Base-by-base conservation (phyloP, 345 rosid genomes). In the Syzygium aqueum region DNA sequence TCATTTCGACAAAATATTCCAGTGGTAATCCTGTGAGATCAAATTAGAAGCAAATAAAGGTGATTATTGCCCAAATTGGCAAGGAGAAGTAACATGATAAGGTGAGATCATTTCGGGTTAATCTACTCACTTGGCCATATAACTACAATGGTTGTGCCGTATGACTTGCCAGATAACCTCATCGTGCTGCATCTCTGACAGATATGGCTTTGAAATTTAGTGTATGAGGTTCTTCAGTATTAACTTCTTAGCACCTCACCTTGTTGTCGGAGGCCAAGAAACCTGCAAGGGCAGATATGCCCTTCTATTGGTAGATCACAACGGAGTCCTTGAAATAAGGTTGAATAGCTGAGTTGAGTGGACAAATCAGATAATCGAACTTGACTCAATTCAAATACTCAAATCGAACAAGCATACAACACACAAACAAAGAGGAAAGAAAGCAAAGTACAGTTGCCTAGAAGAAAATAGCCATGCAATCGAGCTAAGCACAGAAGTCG, bases 61-160 rank as follows among this genome's bases (percentile, higher is more conserved):
- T 33, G 57, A 54, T 40, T n/a, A 8, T n/a, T 40, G 19, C 21
- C 28, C 33, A 8, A 51, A 88, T 19, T 61, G 85, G 6, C 33
- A 56, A 83, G 67, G 12, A 6, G 56, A 53, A 63, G 15, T 17
- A 33, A 23, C 46, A 67, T 0, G 7, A 49, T 23, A 61, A 12
- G 16, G 1, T 53, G 30, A 59, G 65, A 49, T 30, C 17, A 40
- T 25, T 49, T 61, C 2, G 1, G 37, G 0, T 63, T 28, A 15
- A 63, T 56, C 6, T 1, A 85, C 89, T 90, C 88, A 98, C 99
- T 98, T 95, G 93, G 99, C 92, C 99, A 96, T 96, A 89, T 93
- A 96, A 89, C 99, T 98, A 92, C 99, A 98, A 92, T 96, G 98
- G 22, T 93, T 94, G 96, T 98, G 99, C 87, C 98, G 93, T 92